Base-by-base conservation (phyloP, 805 yeast species). In the Pichia thaimueangensis region DNA sequence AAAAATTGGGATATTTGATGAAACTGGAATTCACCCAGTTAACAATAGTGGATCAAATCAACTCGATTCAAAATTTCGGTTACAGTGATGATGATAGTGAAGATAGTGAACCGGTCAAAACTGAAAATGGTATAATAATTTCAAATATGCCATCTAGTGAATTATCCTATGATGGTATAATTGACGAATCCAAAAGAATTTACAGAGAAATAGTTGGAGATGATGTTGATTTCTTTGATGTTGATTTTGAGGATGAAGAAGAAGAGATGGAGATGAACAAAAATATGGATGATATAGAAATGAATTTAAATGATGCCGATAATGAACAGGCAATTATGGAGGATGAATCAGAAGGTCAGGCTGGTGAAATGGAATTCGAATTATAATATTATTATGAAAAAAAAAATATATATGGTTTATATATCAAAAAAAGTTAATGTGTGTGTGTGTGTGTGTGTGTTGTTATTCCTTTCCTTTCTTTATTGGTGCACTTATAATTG, bases 161-260 rank as follows among this genome's bases (percentile, higher is more conserved):
- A 57, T 73, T 93, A 24, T 82, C 95, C 30, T 91, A 88, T 60
- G 97, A 91, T 59, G 97, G 96, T 24, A 76, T 86, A 4, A 76
- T 91, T 16, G 79, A 89, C 2, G 93, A 87, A 47, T 87, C 89
- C 6, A 83, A 79, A 57, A 66, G 76, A 17, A 59, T 91, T 32
- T 91, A 86, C 60, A 80, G 77, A 47, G 70, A 73, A 43, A 80
- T 91, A 48, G 94, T 93, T 10, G 97, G 97, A 9, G 76, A 95
- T 2, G 93, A 85, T 58, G 97, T 91, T 54, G 97, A 91, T 63
- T 93, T 93, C 66, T 91, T 91, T 58, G 96, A 87, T 60, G 86
- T 91, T 32, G 97, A 91, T 63, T 91, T 91, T 58, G 97, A 91
- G 63, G 97, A 91, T 60, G 96, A 88, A 17, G 95, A 85, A 34